These are phyloP conservation scores for Cichorium intybus DNA, from an alignment of 140 eudicot genomes.

Conservation along the genomic window DNA sequence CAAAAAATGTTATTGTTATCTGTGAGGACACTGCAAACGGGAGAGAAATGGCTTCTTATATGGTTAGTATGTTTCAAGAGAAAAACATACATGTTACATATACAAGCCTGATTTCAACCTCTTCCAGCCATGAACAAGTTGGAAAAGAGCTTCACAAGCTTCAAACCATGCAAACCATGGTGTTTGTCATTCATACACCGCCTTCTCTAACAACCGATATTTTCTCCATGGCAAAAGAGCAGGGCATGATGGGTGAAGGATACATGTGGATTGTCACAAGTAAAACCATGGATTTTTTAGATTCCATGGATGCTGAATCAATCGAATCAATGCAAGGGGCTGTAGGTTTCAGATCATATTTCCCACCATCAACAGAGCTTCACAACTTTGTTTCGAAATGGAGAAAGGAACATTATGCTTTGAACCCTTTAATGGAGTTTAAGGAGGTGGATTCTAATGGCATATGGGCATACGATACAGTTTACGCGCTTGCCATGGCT, in stretches of 20 bases:
- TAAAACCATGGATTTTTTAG: conserved; percentile 22
- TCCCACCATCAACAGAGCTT: conserved; percentile 3
- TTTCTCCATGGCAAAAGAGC: conserved; percentile 25
- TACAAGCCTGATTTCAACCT: conserved; percentile 17
- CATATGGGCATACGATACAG: conserved; percentile 45
- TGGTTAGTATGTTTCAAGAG: conserved; percentile 13
- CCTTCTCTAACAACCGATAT: conserved; percentile 21
- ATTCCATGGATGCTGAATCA: conserved; percentile 8
- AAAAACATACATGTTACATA: conserved; percentile 1
- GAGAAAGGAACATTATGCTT: background rate
- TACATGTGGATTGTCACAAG: conserved; percentile 42
- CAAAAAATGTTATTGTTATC: conserved; percentile 23
- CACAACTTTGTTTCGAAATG: background rate
- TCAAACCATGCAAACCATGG: conserved; percentile 26
- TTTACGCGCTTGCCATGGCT: conserved; percentile 36
- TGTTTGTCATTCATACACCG: conserved; percentile 36
- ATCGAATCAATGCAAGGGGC: conserved; percentile 24
- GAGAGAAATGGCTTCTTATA: conserved; percentile 13
- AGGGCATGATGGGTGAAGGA: conserved; percentile 41
- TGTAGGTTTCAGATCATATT: conserved; percentile 17
- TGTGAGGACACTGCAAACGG: conserved; percentile 36
- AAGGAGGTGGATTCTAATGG: conserved; percentile 6
- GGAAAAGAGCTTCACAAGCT: conserved; percentile 35
- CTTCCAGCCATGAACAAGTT: conserved; percentile 22
- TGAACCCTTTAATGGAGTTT: background rate